A percentile compares a stretch with the other conserved stretches of the same genome.
Evolutionary conservation across 1,139 yeast genomes (phyloP).

Genomic region (Lodderomyces jiufengensis): DNA sequence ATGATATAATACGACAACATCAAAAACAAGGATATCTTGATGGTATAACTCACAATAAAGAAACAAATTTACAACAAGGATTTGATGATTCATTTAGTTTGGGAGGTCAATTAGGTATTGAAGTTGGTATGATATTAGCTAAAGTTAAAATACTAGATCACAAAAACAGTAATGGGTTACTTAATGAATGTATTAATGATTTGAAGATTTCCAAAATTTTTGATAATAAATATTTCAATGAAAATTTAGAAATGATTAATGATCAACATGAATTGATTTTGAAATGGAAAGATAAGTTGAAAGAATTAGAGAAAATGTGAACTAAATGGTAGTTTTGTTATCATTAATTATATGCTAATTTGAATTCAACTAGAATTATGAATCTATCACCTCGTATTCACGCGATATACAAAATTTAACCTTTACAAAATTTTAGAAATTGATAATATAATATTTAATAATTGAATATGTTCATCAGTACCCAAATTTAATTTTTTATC

Average conservation of each 20-base stretch:
- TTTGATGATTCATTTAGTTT: constrained; percentile 75
- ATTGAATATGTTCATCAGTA: constrained; percentile 83
- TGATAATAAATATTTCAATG: constrained; percentile 47
- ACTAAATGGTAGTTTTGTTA: too few relatives aligned
- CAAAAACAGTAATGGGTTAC: constrained; percentile 9
- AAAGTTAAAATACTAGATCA: constrained; percentile 12
- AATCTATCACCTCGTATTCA: too few relatives aligned
- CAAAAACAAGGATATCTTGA: constrained; percentile 80
- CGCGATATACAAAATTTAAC: too few relatives aligned
- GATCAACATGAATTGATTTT: constrained; percentile 21
- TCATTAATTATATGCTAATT: too few relatives aligned
- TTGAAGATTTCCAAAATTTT: constrained; percentile 51
- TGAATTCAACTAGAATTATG: too few relatives aligned
- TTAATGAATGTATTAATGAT: constrained; percentile 42
- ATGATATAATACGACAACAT: constrained; percentile 57
- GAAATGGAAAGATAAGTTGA: constrained; percentile 24
- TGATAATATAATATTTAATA: constrained; percentile 65
- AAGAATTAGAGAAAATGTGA: not conserved
- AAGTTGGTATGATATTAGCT: constrained; percentile 69
- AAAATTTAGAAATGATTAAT: constrained; percentile 37
- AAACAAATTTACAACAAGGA: constrained; percentile 67
- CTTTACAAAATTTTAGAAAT: constrained; percentile 44
- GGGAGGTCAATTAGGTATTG: constrained; percentile 68
- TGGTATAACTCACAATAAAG: constrained; percentile 72
- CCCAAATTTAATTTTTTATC: constrained; percentile 81